A percentile compares a stretch with the other conserved stretches of the same genome.
phyloP scores from a whole-genome alignment of 2,329 filamentous ascomycete genomes.

The Colletotrichum siamense region DNA sequence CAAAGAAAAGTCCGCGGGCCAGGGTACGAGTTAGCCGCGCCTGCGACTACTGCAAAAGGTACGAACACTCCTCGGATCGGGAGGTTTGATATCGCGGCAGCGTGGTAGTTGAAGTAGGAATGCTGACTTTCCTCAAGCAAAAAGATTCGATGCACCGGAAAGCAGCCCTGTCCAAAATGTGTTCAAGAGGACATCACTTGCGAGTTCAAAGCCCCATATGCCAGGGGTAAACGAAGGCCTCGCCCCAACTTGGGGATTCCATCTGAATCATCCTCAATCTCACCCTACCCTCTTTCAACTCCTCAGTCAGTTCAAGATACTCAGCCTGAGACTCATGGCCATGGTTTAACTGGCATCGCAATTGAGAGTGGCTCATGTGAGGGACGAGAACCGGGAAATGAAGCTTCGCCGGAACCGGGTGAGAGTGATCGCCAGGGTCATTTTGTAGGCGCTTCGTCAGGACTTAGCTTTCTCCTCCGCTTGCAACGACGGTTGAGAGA shows the following conservation, averaged over 20 bases:
- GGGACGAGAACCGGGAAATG: not conserved
- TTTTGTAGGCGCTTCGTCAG: slow-evolving; percentile 34
- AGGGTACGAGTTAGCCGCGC: not conserved
- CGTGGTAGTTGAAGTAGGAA: accelerated
- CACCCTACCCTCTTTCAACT: not conserved
- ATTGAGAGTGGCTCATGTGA: not conserved
- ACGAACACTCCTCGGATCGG: not conserved
- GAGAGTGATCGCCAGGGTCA: slow-evolving; percentile 33
- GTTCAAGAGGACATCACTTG: not conserved
- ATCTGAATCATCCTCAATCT: not conserved
- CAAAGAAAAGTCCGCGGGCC: not conserved
- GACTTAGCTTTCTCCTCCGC: slow-evolving; percentile 31
- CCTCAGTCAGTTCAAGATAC: not conserved
- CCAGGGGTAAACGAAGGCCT: not conserved
- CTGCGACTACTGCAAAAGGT: not conserved
- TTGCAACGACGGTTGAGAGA: slow-evolving; percentile 30
- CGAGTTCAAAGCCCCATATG: not conserved
- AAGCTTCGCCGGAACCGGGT: slow-evolving; percentile 29
- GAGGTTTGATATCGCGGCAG: not conserved
- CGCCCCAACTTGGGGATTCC: not conserved
- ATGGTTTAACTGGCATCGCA: not conserved
- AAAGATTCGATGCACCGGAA: not conserved
- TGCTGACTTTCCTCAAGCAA: not conserved
- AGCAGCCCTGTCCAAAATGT: not conserved
- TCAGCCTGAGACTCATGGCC: not conserved